phyloP scores from a whole-genome alignment of 108 stramenopile species.

The Cyclotella atomus region DNA sequence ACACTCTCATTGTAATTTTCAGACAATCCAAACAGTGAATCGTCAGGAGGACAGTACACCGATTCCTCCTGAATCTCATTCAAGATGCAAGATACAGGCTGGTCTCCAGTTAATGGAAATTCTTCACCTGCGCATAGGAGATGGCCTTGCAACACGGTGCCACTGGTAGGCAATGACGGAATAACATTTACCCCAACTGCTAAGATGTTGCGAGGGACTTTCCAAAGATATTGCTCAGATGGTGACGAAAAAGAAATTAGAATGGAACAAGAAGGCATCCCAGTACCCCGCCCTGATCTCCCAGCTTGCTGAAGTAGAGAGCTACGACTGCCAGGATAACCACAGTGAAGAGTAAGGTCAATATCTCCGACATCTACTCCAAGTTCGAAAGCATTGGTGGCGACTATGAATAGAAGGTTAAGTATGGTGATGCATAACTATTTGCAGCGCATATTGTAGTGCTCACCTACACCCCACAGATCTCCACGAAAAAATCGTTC shows the following conservation, averaged over 20 bases:
- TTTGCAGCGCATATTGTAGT: neutral
- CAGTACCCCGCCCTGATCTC: slow-evolving; percentile 89
- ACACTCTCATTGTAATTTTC: slow-evolving; percentile 62
- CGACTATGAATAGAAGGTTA: slow-evolving; percentile 8
- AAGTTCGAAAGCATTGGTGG: slow-evolving; percentile 93
- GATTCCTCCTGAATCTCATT: slow-evolving; percentile 25
- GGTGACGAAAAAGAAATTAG: slow-evolving; percentile 90
- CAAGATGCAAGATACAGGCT: slow-evolving; percentile 33
- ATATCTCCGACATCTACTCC: slow-evolving; percentile 97
- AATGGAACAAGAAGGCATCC: slow-evolving; percentile 73
- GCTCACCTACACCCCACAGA: slow-evolving; percentile 86
- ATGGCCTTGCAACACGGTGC: slow-evolving; percentile 84
- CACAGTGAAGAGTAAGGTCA: slow-evolving; percentile 92
- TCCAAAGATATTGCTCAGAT: slow-evolving; percentile 87
- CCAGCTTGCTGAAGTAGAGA: slow-evolving; percentile 94
- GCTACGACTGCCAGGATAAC: slow-evolving; percentile 76
- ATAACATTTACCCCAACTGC: slow-evolving; percentile 73
- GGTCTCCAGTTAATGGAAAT: slow-evolving; percentile 75
- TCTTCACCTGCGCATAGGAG: slow-evolving; percentile 91
- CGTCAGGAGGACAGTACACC: slow-evolving; percentile 42
- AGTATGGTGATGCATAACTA: no score
- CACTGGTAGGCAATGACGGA: slow-evolving; percentile 78
- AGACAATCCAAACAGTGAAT: slow-evolving; percentile 60
- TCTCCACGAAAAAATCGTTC: slow-evolving; percentile 81
- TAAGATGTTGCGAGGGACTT: slow-evolving; percentile 75